These are phyloP conservation scores for Ophiocordyceps camponoti-saundersi DNA, from an alignment of 2,329 filamentous ascomycete genomes.

Conservation along the genomic window DNA sequence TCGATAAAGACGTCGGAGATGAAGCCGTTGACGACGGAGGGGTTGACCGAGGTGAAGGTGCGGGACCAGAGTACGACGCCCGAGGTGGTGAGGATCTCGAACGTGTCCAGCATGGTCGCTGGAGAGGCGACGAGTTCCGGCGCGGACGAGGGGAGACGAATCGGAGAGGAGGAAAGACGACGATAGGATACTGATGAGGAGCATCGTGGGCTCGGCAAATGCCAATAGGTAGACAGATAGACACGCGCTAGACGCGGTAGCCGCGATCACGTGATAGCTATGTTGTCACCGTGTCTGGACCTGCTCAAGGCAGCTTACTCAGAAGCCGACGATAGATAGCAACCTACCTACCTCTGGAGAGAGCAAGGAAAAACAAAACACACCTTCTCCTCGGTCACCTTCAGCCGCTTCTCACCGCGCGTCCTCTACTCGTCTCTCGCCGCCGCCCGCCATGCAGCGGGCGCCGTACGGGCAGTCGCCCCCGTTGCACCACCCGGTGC, in stretches of 20 bases:
- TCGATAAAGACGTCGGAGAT: constrained; percentile 97
- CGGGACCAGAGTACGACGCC: constrained; percentile 95
- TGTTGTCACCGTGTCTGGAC: background rate
- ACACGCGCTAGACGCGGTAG: background rate
- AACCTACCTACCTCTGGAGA: no score
- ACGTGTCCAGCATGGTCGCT: constrained; percentile 71
- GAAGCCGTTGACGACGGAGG: constrained; percentile 78
- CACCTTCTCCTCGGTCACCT: no score
- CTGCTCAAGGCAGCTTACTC: constrained; percentile 2
- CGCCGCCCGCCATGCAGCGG: constrained; percentile 54
- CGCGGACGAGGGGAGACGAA: background rate
- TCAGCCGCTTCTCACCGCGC: background rate
- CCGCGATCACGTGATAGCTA: background rate
- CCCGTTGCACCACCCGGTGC: constrained; percentile 89
- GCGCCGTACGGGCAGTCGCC: constrained; percentile 74
- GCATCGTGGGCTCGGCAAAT: background rate
- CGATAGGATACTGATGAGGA: background rate
- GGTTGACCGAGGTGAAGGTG: constrained; percentile 63
- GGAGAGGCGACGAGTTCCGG: background rate
- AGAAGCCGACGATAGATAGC: background rate
- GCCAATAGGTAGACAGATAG: background rate
- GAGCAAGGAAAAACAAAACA: no score
- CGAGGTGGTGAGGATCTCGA: constrained; percentile 90
- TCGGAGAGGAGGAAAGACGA: background rate
- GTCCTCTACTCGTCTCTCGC: background rate